phyloP scores from a whole-genome alignment of 2,329 filamentous ascomycete species.

The Cladophialophora bantiana region DNA sequence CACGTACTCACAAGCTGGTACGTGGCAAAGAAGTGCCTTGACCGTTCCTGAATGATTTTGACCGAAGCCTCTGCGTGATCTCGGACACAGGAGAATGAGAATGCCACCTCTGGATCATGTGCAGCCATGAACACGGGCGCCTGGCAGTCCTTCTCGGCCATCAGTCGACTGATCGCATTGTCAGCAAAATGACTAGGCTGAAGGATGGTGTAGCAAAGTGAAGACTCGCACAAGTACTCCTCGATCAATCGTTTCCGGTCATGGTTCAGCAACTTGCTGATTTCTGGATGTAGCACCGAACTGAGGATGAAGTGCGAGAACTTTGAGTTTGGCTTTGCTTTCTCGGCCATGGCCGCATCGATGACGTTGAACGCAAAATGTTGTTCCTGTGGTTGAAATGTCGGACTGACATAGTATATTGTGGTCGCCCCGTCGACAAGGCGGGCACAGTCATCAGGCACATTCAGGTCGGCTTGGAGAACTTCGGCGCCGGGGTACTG shows the following conservation, averaged over 20 bases:
- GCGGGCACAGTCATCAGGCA: conserved; percentile 33
- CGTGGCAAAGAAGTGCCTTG: background rate
- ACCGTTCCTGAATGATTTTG: conserved; percentile 11
- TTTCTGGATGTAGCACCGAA: conserved; percentile 53
- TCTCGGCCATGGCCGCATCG: conserved; percentile 44
- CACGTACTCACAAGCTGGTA: background rate
- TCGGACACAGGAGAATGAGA: too few species aligned
- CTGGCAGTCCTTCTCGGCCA: background rate
- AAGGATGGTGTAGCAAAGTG: background rate
- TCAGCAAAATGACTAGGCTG: conserved; percentile 4
- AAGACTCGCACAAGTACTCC: background rate
- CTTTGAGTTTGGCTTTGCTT: conserved; percentile 29
- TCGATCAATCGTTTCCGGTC: conserved; percentile 7
- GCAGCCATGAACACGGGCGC: background rate
- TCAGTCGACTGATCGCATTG: background rate
- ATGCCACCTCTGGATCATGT: too few species aligned
- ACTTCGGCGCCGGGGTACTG: conserved; percentile 47
- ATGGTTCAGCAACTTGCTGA: conserved; percentile 2
- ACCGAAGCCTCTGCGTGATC: conserved; percentile 5
- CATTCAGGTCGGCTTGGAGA: conserved; percentile 43
- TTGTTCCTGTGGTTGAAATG: conserved; percentile 46
- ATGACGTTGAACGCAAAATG: conserved; percentile 48
- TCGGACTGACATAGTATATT: conserved; percentile 47
- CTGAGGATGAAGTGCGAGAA: conserved; percentile 49
- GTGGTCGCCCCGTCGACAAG: conserved; percentile 45